Base-by-base conservation (phyloP, 2,329 filamentous ascomycete species). In the Nemania sp. region DNA sequence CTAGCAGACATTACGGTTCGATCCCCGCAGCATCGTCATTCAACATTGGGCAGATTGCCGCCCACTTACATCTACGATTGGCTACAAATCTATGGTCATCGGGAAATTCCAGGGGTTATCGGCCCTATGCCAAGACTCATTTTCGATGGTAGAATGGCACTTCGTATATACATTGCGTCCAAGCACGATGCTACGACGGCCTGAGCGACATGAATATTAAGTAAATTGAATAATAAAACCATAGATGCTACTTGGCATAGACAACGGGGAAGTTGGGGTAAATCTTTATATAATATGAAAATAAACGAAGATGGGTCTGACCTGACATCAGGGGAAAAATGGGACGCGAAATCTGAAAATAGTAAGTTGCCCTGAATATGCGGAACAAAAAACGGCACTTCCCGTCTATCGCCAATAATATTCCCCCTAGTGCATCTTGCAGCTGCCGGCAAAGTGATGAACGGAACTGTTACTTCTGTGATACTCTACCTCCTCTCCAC, bases 41-140 rank as follows among this genome's bases (percentile, higher is more conserved):
- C 32, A 55, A 22, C n/a, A 58, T 52, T 13, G 45, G 58, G 43
- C n/a, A 59, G 59, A 67, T 67, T 45, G 35, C n/a, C 38, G 20
- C 15, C 1, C 1, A 18, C 26, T 22, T 18, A 10, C 20, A 8
- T 41, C 35, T 41, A 52, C 13, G 29, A 41, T 52, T 43, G 29
- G 45, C 15, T 24, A 20, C 11, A 41, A 2, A 13, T 22, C 5
- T 11, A 15, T 13, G 29, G 20, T n/a, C 15, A 35, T 56, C 13
- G 13, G 38, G 7, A 13, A 11, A 11, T 27, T 26, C 8, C 20
- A 22, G 22, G 18, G 18, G n/a, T 47, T 15, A 47, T 47, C 43
- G 43, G 43, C 35, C 35, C 35, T 41, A 13, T 15, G 35, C 35
- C 35, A 41, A 41, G 35, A 41, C 13, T 10, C 15, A 8, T 13